Evolutionary conservation across 495 filamentous ascomycete species (phyloP).

Genomic region (Aspergillus baeticus): DNA sequence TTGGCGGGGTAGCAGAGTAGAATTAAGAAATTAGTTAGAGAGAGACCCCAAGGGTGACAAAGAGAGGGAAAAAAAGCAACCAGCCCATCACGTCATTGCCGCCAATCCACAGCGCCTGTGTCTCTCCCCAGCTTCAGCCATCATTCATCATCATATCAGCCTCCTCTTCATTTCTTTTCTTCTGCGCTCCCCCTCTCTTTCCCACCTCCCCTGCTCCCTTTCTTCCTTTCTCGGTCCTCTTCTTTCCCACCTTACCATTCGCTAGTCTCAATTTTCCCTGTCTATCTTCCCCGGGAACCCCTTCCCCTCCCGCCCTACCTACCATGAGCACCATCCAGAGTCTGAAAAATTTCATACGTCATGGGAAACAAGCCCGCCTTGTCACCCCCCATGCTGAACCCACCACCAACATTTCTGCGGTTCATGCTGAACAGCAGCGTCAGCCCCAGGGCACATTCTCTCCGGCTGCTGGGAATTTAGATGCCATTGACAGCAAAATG

Average conservation of each 20-base stretch:
- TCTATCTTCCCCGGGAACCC: not conserved
- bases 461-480: slow-evolving; percentile 51
- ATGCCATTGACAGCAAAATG: slow-evolving; percentile 53
- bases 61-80: slow-evolving; percentile 8
- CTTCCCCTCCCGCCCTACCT: slow-evolving; percentile 5
- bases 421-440: slow-evolving; percentile 65
- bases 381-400: slow-evolving; percentile 63
- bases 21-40: slow-evolving; percentile 2
- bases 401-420: slow-evolving; percentile 64
- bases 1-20: slow-evolving; percentile 12
- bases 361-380: slow-evolving; percentile 91
- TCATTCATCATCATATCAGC: slow-evolving; percentile 62
- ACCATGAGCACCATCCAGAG: slow-evolving; percentile 81
- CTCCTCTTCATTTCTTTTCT: slow-evolving; percentile 66
- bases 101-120: not conserved
- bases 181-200: slow-evolving; percentile 63
- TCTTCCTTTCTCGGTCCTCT: slow-evolving; percentile 6
- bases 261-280: slow-evolving; percentile 2
- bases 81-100: slow-evolving; percentile 39
- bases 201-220: slow-evolving; percentile 5
- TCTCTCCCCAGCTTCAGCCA: slow-evolving; percentile 7
- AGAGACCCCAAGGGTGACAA: slow-evolving; percentile 1
- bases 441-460: slow-evolving; percentile 50
- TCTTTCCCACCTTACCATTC: not conserved
- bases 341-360: slow-evolving; percentile 97